Base-by-base conservation (phyloP, 345 rosid genomes). In the Citrus reticulata region DNA sequence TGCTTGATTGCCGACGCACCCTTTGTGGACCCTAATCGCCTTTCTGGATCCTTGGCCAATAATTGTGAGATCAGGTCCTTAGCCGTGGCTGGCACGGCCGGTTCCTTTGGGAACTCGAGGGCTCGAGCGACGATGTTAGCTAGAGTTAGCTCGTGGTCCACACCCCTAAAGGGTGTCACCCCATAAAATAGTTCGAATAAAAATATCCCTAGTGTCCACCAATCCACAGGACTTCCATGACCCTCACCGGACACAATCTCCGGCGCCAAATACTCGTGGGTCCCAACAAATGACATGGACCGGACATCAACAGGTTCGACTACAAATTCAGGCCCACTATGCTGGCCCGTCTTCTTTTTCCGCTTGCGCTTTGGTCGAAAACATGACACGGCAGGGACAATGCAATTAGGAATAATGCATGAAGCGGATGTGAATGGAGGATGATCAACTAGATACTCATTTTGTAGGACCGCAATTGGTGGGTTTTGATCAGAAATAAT, bases 131-230 rank as follows among this genome's bases (percentile, higher is more conserved):
- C 95, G n/a, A 95, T 90, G 66, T 93, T 93, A 1, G 96, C 97
- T 13, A 95, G 84, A 5, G 98, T 95, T 81, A 91, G 75, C 90
- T 95, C 98, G 66, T 93, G 96, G 88, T 95, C 98, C 81, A 87
- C 75, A 0, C 99, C 99, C 83, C 87, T 83, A 51, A 93, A 95
- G 9, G 97, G 97, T 1, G 99, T 93, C 19, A 85, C 82, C 63
- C 96, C 99, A 42, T 89, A 90, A 78, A 92, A 91, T 7, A 95
- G 84, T 80, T 95, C 97, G 58, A 84, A 93, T 83, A 90, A 90
- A 77, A 93, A 93, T 82, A 95, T 90, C 73, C 97, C 98, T 2
- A 92, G 71, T 0, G 98, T 95, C 99, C 99, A 95, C 99, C 99
- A 95, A 79, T 91, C 98, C 27, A 95, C 98, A 0, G 93, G 88